A percentile compares a stretch with the other conserved stretches of the same genome.
Conservation (phyloP, 805 yeast species). For the Priceomyces castillae region DNA sequence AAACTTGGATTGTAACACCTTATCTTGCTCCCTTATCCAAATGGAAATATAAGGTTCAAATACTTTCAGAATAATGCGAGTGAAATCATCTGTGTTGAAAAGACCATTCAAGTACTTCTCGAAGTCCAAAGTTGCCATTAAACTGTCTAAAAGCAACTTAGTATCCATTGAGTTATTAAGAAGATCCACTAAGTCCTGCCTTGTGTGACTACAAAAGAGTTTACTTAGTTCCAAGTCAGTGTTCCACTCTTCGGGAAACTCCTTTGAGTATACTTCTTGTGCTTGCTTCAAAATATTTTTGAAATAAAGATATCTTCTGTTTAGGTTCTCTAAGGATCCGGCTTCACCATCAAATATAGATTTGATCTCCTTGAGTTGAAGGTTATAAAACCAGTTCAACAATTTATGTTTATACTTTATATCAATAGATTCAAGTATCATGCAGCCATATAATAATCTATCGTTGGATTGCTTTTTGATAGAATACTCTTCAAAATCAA, state of each 20-base stretch:
- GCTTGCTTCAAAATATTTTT: constrained; percentile 63
- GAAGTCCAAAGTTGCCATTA: constrained; percentile 79
- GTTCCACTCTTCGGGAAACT: constrained; percentile 73
- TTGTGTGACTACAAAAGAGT: constrained; percentile 66
- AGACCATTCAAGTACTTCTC: constrained; percentile 69
- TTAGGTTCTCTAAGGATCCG: constrained; percentile 84
- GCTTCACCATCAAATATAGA: constrained; percentile 90
- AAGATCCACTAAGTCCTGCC: constrained; percentile 50
- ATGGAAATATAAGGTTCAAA: constrained; percentile 83
- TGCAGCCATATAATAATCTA: constrained; percentile 61
- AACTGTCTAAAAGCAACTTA: constrained; percentile 61
- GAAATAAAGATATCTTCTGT: constrained; percentile 78
- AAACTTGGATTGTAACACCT: constrained; percentile 57
- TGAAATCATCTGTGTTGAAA: constrained; percentile 48
- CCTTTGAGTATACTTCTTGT: constrained; percentile 46
- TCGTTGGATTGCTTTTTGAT: constrained; percentile 23
- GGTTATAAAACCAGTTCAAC: constrained; percentile 68
- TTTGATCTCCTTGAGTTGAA: constrained; percentile 68
- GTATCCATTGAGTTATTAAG: constrained; percentile 49
- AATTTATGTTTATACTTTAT: constrained; percentile 55
- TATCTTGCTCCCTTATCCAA: constrained; percentile 87
- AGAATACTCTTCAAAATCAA: constrained; percentile 59
- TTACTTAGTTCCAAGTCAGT: constrained; percentile 60
- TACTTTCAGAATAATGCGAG: constrained; percentile 52
- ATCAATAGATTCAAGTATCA: constrained; percentile 65